Evolutionary conservation across 2,329 filamentous ascomycete species (phyloP).

Genomic region (Stenocarpella maydis): DNA sequence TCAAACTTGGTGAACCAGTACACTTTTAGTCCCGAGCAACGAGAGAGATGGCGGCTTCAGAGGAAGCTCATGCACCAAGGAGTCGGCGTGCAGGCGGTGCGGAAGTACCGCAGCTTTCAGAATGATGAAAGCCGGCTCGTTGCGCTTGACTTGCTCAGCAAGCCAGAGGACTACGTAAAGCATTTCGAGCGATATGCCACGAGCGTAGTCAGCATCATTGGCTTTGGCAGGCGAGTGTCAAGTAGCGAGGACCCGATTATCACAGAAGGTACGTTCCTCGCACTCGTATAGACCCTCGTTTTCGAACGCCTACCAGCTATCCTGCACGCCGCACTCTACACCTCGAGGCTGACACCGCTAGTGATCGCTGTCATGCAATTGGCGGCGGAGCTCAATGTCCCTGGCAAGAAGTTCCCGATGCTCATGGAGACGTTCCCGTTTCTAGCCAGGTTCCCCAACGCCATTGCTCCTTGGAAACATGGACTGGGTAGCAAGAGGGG

Average conservation of each 20-base stretch:
- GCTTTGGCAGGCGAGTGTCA: conserved; percentile 61
- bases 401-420: conserved; percentile 63
- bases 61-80: conserved; percentile 61
- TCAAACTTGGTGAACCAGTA: conserved; percentile 55
- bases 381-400: conserved; percentile 63
- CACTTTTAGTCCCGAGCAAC: conserved; percentile 48
- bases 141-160: conserved; percentile 56
- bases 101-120: conserved; percentile 61
- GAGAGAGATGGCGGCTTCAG: conserved; percentile 53
- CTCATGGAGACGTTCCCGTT: conserved; percentile 64
- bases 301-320: neutral
- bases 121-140: conserved; percentile 65
- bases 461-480: conserved; percentile 59
- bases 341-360: neutral
- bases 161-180: conserved; percentile 57
- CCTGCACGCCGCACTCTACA: neutral
- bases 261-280: conserved; percentile 49
- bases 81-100: conserved; percentile 63
- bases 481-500: conserved; percentile 56
- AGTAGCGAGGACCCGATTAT: conserved; percentile 63
- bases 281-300: neutral
- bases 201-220: conserved; percentile 63
- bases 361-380: conserved; percentile 66
- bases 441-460: conserved; percentile 56
- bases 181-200: conserved; percentile 63